Base-by-base conservation (phyloP, 495 filamentous ascomycete genomes). In the Elaphomyces granulatus region DNA sequence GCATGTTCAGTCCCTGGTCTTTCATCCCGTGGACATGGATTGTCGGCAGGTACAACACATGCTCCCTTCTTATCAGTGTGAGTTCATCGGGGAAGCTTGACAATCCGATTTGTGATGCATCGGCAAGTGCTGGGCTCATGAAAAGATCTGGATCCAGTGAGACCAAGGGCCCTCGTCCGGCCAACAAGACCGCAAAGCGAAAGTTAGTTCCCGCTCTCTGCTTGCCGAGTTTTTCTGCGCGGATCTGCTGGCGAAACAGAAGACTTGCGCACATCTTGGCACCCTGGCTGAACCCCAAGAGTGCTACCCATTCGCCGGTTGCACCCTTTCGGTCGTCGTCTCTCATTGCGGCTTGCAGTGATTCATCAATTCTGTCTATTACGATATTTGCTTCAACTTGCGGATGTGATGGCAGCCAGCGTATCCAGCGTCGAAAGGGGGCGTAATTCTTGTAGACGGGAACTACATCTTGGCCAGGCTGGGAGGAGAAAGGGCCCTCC, bases 11-110 rank as follows among this genome's bases (percentile, higher is more conserved):
- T 0, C 72, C 74, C 33, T 56, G 50, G 48, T 81, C 77, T 26
- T 48, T 53, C 51, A 70, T 41, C 0, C 77, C 77, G 54, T 80
- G 77, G 3, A 81, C 69, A 55, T 81, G 77, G 18, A 80, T 42
- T 10, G 74, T 78, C 20, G 74, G 73, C n/a, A 74, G 47, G 1
- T 23, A 28, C 1, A 58, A 41, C 0, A 45, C 10, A 28, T 28
- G 12, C 23, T 28, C 6, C n/a, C n/a, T n/a, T n/a, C n/a, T n/a
- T n/a, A n/a, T n/a, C n/a, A n/a, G n/a, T n/a, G n/a, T n/a, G n/a
- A n/a, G n/a, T 14, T 42, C 20, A 7, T 43, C 38, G 20, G 9
- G 15, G 23, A 12, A 28, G 12, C 23, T 28, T 6, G 6, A 28
- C 6, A 28, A 6, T 6, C 6, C 6, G 23, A 28, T 28, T 28